A percentile compares a stretch with the other conserved stretches of the same genome.
Conservation (phyloP, 768 basidiomycete species). For the Mycena capillaripes region DNA sequence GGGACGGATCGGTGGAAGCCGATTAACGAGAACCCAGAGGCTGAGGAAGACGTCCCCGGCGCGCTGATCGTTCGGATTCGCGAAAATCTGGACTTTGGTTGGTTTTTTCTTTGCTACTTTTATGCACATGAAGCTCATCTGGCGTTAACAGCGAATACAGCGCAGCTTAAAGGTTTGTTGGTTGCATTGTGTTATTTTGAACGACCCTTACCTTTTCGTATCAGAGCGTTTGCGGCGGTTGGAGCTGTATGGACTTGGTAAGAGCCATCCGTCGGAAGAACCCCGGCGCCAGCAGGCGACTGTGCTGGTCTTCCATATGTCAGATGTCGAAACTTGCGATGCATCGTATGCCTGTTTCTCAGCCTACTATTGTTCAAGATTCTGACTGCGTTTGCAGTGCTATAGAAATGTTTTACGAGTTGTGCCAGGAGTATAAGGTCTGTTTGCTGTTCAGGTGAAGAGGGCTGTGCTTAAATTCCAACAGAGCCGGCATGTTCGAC, state of each 20-base stretch:
- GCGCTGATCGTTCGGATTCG: conserved; percentile 90
- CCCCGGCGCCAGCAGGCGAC: conserved; percentile 82
- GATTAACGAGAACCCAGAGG: conserved; percentile 88
- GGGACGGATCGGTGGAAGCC: conserved; percentile 93
- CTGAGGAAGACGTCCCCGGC: conserved; percentile 83
- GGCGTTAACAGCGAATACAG: conserved; percentile 82
- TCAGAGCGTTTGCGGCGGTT: conserved; percentile 85
- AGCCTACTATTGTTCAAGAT: conserved; percentile 17
- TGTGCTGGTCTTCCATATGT: conserved; percentile 92
- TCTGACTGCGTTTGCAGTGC: conserved; percentile 62
- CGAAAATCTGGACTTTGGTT: conserved; percentile 93
- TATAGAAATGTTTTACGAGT: conserved; percentile 85
- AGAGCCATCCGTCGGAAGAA: conserved; percentile 90
- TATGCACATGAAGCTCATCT: background rate
- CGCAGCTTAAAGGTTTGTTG: conserved; percentile 85
- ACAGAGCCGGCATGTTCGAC: conserved; percentile 63
- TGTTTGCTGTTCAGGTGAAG: conserved; percentile 22
- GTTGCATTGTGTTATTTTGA: background rate
- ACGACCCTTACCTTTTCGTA: background rate
- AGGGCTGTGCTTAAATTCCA: background rate
- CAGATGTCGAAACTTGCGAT: conserved; percentile 92
- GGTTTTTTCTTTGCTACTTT: conserved; percentile 40
- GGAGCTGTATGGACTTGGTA: conserved; percentile 88
- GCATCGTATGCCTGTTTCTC: conserved; percentile 80
- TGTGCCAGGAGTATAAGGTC: conserved; percentile 85